Evolutionary conservation across 2,329 filamentous ascomycete species (phyloP).

Genomic region (Pseudogymnoascus sp.): DNA sequence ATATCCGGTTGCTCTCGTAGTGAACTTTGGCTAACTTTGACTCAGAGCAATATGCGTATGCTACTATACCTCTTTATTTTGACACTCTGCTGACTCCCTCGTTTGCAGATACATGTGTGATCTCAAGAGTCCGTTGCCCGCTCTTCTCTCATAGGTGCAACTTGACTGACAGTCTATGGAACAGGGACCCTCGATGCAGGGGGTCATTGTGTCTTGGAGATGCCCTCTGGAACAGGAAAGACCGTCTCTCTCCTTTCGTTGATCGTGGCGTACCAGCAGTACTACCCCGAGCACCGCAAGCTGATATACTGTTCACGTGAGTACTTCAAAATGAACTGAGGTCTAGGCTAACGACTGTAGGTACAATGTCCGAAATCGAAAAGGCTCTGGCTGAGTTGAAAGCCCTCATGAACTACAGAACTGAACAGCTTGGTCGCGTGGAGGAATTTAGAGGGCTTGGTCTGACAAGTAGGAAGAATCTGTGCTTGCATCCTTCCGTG

Average conservation of each 20-base stretch:
- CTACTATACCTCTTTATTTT: conserved; percentile 10
- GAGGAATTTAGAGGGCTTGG: conserved; percentile 93
- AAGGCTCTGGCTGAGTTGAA: conserved; percentile 91
- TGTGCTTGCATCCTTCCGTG: conserved; percentile 92
- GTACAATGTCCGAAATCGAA: conserved; percentile 98
- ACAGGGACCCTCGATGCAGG: conserved; percentile 76
- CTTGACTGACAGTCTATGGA: not conserved
- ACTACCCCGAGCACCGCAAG: conserved; percentile 87
- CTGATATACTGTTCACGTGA: conserved; percentile 94
- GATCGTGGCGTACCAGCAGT: conserved; percentile 93
- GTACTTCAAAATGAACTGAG: conserved; percentile 8
- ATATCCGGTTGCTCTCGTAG: not conserved
- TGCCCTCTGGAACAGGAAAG: conserved; percentile 98
- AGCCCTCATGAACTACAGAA: conserved; percentile 87
- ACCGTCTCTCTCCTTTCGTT: conserved; percentile 90
- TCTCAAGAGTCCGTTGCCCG: conserved; percentile 49
- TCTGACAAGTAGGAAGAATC: conserved; percentile 90
- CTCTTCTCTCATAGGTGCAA: not conserved
- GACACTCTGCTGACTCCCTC: not conserved
- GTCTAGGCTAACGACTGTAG: conserved; percentile 28
- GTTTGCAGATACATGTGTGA: conserved; percentile 64
- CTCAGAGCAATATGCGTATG: conserved; percentile 59
- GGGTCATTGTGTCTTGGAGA: conserved; percentile 93
- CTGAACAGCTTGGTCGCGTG: conserved; percentile 76
- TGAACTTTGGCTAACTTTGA: conserved; percentile 34